phyloP scores from a whole-genome alignment of 129 eudicot genomes.

The Mikania micrantha region DNA sequence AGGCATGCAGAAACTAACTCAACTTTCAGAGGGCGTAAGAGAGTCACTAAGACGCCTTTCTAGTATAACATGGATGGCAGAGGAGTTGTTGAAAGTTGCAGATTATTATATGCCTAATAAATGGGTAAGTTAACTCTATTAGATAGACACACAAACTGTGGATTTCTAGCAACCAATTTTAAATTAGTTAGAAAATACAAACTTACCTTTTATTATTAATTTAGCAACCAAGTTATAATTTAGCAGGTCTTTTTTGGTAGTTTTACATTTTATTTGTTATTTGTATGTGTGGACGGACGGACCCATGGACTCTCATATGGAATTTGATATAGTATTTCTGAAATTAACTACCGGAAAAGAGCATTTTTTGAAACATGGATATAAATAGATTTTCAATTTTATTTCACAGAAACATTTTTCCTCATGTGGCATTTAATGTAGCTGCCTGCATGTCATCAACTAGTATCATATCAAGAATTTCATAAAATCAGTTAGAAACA shows the following conservation, averaged over 20 bases:
- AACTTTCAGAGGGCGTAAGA: conserved; percentile 75
- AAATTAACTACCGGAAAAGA: no score
- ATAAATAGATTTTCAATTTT: not conserved
- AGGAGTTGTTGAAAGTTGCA: conserved; percentile 72
- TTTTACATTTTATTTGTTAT: not conserved
- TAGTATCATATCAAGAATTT: not conserved
- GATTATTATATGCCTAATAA: conserved; percentile 78
- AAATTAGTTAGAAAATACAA: not conserved
- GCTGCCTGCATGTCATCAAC: not conserved
- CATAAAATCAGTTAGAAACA: not conserved
- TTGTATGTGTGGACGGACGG: not conserved
- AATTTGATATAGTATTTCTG: no score
- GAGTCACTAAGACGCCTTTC: conserved; percentile 83
- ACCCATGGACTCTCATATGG: no score
- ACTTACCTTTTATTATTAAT: not conserved
- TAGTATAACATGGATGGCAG: conserved; percentile 79
- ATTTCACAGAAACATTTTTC: not conserved
- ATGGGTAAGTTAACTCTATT: conserved; percentile 55
- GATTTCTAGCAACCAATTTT: not conserved
- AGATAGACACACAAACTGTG: not conserved
- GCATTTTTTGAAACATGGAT: not conserved
- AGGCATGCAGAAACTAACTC: conserved; percentile 78
- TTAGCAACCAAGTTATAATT: not conserved
- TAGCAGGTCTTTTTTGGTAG: not conserved
- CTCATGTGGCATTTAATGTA: not conserved